Conservation (phyloP, 441 rosid species). For the Pelargonium myrrhifolium region DNA sequence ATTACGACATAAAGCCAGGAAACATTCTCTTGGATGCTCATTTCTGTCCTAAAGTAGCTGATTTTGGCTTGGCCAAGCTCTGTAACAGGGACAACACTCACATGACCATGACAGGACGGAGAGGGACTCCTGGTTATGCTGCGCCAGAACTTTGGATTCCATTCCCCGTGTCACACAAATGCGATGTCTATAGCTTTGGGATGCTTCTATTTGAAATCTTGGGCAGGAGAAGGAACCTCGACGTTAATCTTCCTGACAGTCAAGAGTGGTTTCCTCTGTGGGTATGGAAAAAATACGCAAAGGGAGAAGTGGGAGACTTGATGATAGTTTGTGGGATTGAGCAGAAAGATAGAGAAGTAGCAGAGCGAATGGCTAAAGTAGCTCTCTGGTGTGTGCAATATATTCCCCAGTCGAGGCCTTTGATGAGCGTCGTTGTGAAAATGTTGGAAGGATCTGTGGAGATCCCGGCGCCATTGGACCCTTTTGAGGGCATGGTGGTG, state of each 20-base stretch:
- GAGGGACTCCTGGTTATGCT: slow-evolving; percentile 17
- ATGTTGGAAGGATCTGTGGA: slow-evolving; percentile 16
- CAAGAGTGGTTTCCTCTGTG: slow-evolving; percentile 14
- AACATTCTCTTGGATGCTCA: slow-evolving; percentile 21
- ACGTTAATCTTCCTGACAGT: background rate
- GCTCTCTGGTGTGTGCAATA: slow-evolving; percentile 19
- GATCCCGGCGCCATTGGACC: background rate
- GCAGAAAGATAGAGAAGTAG: slow-evolving; percentile 4
- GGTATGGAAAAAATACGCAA: slow-evolving; percentile 12
- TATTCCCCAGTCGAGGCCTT: slow-evolving; percentile 13
- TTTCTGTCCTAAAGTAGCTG: slow-evolving; percentile 17
- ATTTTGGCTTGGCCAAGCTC: slow-evolving; percentile 23
- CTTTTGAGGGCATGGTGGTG: slow-evolving; percentile 5
- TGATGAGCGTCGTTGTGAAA: slow-evolving; percentile 13
- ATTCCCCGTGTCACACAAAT: background rate
- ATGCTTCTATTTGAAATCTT: slow-evolving; percentile 15
- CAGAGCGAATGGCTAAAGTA: background rate
- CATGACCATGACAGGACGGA: slow-evolving; percentile 11
- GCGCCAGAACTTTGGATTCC: slow-evolving; percentile 11
- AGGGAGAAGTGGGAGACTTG: background rate
- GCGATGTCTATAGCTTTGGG: slow-evolving; percentile 20
- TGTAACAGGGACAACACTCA: slow-evolving; percentile 8
- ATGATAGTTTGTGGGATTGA: slow-evolving; percentile 6
- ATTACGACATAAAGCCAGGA: slow-evolving; percentile 25
- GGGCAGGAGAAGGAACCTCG: slow-evolving; percentile 12